Conservation (phyloP, 495 filamentous ascomycete species). For the Massariosphaeria phaeospora region DNA sequence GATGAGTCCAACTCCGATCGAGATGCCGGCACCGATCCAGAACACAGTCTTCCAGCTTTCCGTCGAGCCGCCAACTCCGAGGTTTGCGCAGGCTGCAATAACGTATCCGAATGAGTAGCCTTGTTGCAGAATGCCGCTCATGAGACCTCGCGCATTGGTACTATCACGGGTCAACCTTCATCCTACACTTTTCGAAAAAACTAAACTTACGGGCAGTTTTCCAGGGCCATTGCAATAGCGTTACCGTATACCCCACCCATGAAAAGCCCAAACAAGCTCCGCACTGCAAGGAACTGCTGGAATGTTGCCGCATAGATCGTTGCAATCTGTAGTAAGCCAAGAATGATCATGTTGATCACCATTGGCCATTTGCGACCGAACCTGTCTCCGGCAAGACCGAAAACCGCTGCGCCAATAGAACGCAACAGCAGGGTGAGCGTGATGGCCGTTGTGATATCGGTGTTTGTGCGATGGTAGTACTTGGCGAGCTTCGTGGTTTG, state of each 20-base stretch:
- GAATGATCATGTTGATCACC: conserved; percentile 63
- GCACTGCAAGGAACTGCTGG: conserved; percentile 62
- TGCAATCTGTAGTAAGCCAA: conserved; percentile 63
- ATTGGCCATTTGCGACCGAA: conserved; percentile 81
- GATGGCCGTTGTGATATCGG: conserved; percentile 66
- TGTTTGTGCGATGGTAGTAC: conserved; percentile 61
- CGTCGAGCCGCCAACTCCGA: conserved; percentile 54
- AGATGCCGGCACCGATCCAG: conserved; percentile 59
- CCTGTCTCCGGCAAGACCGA: conserved; percentile 67
- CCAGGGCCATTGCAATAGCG: conserved; percentile 74
- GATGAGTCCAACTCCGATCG: conserved; percentile 58
- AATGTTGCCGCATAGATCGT: conserved; percentile 67
- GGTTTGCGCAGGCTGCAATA: conserved; percentile 63
- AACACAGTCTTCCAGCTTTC: conserved; percentile 63
- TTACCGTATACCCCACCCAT: conserved; percentile 83
- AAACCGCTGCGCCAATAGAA: conserved; percentile 63
- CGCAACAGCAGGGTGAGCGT: conserved; percentile 68
- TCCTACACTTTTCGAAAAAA: background rate
- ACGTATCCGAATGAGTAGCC: conserved; percentile 74
- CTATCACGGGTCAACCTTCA: background rate
- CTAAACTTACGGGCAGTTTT: conserved; percentile 58
- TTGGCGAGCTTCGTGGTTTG: conserved; percentile 62
- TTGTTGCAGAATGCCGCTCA: conserved; percentile 74
- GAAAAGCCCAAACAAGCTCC: conserved; percentile 69
- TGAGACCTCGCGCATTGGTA: conserved; percentile 60